Evolutionary conservation across 2,329 filamentous ascomycete genomes (phyloP).

Genomic region (Alternaria sp.): DNA sequence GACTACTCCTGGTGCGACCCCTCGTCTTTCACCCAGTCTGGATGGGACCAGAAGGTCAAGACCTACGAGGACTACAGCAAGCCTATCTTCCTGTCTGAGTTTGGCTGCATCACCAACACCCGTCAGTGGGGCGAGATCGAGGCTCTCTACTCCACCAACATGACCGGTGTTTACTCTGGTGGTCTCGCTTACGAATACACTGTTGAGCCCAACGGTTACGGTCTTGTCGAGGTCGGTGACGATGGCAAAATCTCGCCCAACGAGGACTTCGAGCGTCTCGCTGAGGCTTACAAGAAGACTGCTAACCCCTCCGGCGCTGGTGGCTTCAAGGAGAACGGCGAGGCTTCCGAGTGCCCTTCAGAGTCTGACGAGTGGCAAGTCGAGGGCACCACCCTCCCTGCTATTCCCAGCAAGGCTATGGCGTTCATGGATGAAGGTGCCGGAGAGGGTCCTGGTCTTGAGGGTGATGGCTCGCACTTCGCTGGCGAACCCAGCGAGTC

Average conservation of each 20-base stretch:
- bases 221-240: slow-evolving; percentile 70
- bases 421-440: slow-evolving; percentile 64
- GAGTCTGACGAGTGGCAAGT: slow-evolving; percentile 64
- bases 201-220: slow-evolving; percentile 68
- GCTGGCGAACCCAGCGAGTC: slow-evolving; percentile 36
- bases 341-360: slow-evolving; percentile 61
- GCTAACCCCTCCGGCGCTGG: slow-evolving; percentile 62
- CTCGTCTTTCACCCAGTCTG: slow-evolving; percentile 70
- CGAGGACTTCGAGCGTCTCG: slow-evolving; percentile 67
- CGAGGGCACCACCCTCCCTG: slow-evolving; percentile 57
- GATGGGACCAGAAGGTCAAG: slow-evolving; percentile 68
- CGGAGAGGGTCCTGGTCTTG: slow-evolving; percentile 62
- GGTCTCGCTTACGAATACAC: slow-evolving; percentile 97
- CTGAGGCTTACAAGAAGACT: slow-evolving; percentile 58
- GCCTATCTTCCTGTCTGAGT: slow-evolving; percentile 86
- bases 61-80: slow-evolving; percentile 46
- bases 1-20: slow-evolving; percentile 76
- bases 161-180: slow-evolving; percentile 91
- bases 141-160: slow-evolving; percentile 79
- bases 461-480: slow-evolving; percentile 53
- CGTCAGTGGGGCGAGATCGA: slow-evolving; percentile 81
- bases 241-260: slow-evolving; percentile 63
- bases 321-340: slow-evolving; percentile 62
- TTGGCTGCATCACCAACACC: slow-evolving; percentile 82
- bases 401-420: slow-evolving; percentile 62